A percentile compares a stretch with the other conserved stretches of the same genome.
Evolutionary conservation across 2,329 filamentous ascomycete species (phyloP).

Genomic region (Fusarium sublunatum): DNA sequence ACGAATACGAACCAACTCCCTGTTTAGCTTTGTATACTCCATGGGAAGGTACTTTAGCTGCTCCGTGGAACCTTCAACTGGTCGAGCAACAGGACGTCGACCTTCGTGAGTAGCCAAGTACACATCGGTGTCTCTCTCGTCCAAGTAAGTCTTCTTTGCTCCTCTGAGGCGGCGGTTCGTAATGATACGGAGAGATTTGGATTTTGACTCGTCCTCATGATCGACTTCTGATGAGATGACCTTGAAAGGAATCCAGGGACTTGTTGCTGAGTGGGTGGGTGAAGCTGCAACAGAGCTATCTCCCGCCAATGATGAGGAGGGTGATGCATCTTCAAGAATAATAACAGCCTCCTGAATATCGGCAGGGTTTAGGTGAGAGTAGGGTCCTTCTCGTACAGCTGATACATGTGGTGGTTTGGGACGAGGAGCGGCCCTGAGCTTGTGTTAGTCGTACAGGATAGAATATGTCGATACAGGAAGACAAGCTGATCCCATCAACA

Average conservation of each 20-base stretch:
- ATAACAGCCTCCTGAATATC: constrained; percentile 51
- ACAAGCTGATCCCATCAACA: background rate
- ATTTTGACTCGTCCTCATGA: constrained; percentile 45
- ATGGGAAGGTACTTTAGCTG: constrained; percentile 57
- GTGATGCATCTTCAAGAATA: constrained; percentile 45
- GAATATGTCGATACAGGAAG: background rate
- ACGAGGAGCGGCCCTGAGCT: constrained; percentile 17
- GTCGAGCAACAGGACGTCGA: constrained; percentile 33
- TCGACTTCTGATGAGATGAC: constrained; percentile 43
- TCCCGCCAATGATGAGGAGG: constrained; percentile 1
- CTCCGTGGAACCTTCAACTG: constrained; percentile 47
- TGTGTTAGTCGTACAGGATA: constrained; percentile 5
- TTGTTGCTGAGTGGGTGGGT: constrained; percentile 13
- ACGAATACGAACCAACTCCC: constrained; percentile 62
- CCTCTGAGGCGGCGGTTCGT: constrained; percentile 47
- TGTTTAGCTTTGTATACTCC: constrained; percentile 56
- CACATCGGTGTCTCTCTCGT: constrained; percentile 42
- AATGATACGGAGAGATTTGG: constrained; percentile 47
- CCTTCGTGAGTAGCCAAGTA: constrained; percentile 13
- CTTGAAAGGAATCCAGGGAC: constrained; percentile 43
- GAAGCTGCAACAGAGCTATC: constrained; percentile 1
- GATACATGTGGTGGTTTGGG: constrained; percentile 33
- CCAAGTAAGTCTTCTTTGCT: constrained; percentile 47
- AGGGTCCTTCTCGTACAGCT: constrained; percentile 45
- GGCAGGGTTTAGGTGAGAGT: constrained; percentile 53